phyloP scores from a whole-genome alignment of 225 moss, liverwort and hornwort species.

The Pleurozium schreberi region DNA sequence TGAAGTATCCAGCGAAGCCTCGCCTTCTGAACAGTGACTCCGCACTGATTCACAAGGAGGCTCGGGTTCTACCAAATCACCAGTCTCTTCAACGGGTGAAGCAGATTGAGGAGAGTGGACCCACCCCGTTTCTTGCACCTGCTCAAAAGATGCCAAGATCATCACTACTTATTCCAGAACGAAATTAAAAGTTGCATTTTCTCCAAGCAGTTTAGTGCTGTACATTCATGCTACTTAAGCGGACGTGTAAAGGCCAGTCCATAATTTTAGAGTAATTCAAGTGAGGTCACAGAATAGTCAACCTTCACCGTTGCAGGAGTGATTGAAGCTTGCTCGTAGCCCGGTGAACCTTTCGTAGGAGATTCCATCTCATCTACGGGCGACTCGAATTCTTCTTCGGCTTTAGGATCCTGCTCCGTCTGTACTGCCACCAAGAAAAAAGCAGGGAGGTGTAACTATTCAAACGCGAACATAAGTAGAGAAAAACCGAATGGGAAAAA shows the following conservation, averaged over 20 bases:
- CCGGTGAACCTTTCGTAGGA: constrained; percentile 4
- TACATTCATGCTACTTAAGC: neutral
- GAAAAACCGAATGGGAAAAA: neutral
- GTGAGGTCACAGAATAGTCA: neutral
- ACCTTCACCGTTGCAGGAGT: neutral
- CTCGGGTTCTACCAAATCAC: neutral
- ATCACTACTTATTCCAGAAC: neutral
- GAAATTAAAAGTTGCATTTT: neutral
- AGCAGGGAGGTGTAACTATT: constrained; percentile 20
- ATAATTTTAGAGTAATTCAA: neutral
- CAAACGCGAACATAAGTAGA: neutral
- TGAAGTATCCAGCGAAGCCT: constrained; percentile 11
- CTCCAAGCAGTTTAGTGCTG: neutral
- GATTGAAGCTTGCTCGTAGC: neutral
- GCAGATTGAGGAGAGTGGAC: neutral
- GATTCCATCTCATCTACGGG: constrained; percentile 4
- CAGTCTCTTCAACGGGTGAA: constrained; percentile 18
- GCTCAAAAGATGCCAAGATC: neutral
- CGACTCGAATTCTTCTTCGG: constrained; percentile 15
- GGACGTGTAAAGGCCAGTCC: neutral
- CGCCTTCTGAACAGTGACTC: constrained; percentile 13
- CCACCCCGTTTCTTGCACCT: constrained; percentile 24
- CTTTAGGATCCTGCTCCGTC: constrained; percentile 28
- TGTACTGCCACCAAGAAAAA: constrained; percentile 41
- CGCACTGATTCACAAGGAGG: constrained; percentile 8